Evolutionary conservation across 2,329 filamentous ascomycete genomes (phyloP).

Genomic region (Xylaria sp.): DNA sequence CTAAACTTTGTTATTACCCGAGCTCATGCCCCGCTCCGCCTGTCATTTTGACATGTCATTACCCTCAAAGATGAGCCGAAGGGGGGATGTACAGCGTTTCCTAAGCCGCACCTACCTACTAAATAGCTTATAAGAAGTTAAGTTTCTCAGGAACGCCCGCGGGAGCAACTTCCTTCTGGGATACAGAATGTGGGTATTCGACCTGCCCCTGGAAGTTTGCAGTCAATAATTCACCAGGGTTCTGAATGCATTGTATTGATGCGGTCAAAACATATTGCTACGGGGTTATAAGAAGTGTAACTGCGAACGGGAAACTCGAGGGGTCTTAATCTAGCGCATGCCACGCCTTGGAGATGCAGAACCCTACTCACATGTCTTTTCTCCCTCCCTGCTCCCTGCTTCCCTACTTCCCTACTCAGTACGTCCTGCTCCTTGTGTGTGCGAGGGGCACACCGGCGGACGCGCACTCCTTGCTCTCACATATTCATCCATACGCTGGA

Average conservation of each 20-base stretch:
- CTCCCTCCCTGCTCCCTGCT: not conserved
- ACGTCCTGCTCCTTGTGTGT: not conserved
- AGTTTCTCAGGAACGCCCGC: not conserved
- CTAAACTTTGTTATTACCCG: not conserved
- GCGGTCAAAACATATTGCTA: not conserved
- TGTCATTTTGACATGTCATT: conserved; percentile 4
- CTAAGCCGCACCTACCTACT: conserved; percentile 4
- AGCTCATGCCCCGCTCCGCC: conserved; percentile 1
- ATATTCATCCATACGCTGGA: conserved; percentile 24
- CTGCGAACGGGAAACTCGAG: not conserved
- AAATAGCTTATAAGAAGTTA: not conserved
- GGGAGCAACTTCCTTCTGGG: not conserved
- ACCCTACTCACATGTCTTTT: conserved; percentile 24
- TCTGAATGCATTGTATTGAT: not conserved
- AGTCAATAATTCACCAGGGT: too few species aligned
- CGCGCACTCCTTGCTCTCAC: conserved; percentile 22
- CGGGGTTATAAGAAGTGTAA: not conserved
- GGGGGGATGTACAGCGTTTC: not conserved
- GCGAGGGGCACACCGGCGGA: not conserved
- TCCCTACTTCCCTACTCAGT: not conserved
- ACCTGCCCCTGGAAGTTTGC: not conserved
- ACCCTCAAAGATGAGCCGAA: not conserved
- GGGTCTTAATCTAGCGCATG: conserved; percentile 14
- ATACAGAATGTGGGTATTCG: not conserved
- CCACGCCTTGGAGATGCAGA: conserved; percentile 7